Base-by-base conservation (phyloP, 257 asterid species). In the Rhazya stricta region DNA sequence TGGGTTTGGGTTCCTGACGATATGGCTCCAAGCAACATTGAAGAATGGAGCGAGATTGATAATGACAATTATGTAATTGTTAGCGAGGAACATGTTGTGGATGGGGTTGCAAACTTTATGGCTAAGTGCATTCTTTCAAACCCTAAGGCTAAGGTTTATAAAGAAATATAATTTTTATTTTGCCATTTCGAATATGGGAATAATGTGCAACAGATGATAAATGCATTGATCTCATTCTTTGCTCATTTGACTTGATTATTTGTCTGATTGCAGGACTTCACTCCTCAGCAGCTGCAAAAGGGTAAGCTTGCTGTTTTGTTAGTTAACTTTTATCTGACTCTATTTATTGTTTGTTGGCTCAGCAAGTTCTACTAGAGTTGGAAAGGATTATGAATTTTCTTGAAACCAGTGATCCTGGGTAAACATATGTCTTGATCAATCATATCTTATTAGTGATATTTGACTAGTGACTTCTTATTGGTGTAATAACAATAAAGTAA, bases 1-100 rank as follows among this genome's bases (percentile, higher is more conserved):
- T 94, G 99, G 97, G 98, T 94, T 46, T 94, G 97, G 99, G 96
- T 94, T 23, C 76, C 96, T 0, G 96, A 94, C 70, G 93, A 89
- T 27, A 89, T 79, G 82, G 80, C 73, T 66, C 89, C 92, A 0
- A 79, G 48, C 63, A 81, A 87, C 69, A 50, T 77, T 61, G 97
- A 94, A 81, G 98, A 86, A 82, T 83, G 75, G 75, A 87, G 99
- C 76, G 96, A 78, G 74, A 89, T 94, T 27, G 99, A 94, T 79
- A 79, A 76, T 70, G 97, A 94, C 34, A 88, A 81, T 80, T 94
- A 94, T 81, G 90, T 94, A 39, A 32, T 92, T 80, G 89, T 94
- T 48, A 86, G 78, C 13, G 97, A 92, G 81, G 99, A 92, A 57
- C 89, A 85, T 72, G 90, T 94, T 76, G 94, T 90, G 67, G 99